Base-by-base conservation (phyloP, 2,329 filamentous ascomycete genomes). In the Paramyrothecium sp. region DNA sequence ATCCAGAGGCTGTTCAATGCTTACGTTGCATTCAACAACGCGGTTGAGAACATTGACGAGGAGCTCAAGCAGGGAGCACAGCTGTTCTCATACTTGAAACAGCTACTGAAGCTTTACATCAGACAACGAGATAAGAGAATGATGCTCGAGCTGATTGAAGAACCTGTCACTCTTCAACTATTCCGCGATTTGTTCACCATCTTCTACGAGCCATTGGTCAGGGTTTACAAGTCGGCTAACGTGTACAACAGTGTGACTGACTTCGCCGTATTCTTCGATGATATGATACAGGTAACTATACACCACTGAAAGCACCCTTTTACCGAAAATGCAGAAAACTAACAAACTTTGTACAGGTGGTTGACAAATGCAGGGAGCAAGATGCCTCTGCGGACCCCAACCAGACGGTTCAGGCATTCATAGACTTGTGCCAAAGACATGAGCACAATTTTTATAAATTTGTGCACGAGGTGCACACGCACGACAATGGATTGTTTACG, bases 381-480 rank as follows among this genome's bases (percentile, higher is more conserved):
- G 95, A 98, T 71, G 89, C 95, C 50, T 93, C 91, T 2, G 92
- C 94, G 1, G 95, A 99, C 71, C 95, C 95, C 4, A 99, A 99
- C 72, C 93, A 97, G 78, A 99, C 95, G 0, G 95, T 99, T 1
- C 95, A 99, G 72, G 89, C 92, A 17, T 99, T 99, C 69, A 99
- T 99, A 68, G 95, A 99, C 69, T 83, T 99, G 21, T 99, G 95
- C 73, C 89, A 91, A 63, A 87, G 95, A 48, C 95, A 99, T 72
- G 92, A 99, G 74, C 87, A 96, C 71, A 96, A 96, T 75, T 94
- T 99, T 71, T 99, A 98, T 83, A 98, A 97, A 73, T 99, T 99
- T 72, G 90, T 99, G 3, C 95, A 99, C 72, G 95, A 99, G 75
- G 94, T 99, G 1, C 95, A 99, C 70, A 88, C 91, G 7, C 94